phyloP scores from a whole-genome alignment of 192 early-diverging fungal genomes.

The Coemansia erecta region DNA sequence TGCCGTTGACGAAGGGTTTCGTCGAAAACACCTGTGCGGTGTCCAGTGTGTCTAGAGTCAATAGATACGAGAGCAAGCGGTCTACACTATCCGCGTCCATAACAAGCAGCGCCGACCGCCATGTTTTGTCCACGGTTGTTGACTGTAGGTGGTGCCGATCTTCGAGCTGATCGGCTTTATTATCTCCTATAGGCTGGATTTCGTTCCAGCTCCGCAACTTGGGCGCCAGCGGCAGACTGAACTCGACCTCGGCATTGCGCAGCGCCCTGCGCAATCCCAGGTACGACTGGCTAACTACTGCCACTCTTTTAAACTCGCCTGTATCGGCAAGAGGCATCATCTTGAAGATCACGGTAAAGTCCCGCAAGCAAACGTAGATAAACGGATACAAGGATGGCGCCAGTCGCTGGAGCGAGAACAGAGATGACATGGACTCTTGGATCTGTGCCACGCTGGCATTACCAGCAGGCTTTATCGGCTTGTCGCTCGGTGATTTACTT shows the following conservation, averaged over 20 bases:
- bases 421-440: conserved; percentile 29
- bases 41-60: conserved; percentile 6
- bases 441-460: conserved; percentile 11
- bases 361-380: conserved; percentile 33
- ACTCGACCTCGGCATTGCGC: conserved; percentile 18
- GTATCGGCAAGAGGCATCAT: background rate
- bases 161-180: background rate
- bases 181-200: conserved; percentile 7
- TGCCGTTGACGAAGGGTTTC: conserved; percentile 32
- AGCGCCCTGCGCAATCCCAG: conserved; percentile 34
- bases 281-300: conserved; percentile 35
- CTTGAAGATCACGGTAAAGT: conserved; percentile 37
- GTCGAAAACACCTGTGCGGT: conserved; percentile 20
- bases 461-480: background rate
- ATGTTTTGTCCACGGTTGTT: conserved; percentile 33
- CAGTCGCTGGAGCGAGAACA: conserved; percentile 23
- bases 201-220: conserved; percentile 31
- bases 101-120: conserved; percentile 35
- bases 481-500: background rate
- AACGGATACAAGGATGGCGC: conserved; percentile 32
- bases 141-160: conserved; percentile 20
- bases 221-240: conserved; percentile 41
- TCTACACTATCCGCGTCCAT: conserved; percentile 25
- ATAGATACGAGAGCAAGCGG: conserved; percentile 22
- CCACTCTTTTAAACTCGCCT: conserved; percentile 14